Percentiles rank a stretch among this genome's conserved stretches.
These are phyloP conservation scores for Ophiocytium majus DNA, from an alignment of 352 stramenopile species.

Conservation along the genomic window DNA sequence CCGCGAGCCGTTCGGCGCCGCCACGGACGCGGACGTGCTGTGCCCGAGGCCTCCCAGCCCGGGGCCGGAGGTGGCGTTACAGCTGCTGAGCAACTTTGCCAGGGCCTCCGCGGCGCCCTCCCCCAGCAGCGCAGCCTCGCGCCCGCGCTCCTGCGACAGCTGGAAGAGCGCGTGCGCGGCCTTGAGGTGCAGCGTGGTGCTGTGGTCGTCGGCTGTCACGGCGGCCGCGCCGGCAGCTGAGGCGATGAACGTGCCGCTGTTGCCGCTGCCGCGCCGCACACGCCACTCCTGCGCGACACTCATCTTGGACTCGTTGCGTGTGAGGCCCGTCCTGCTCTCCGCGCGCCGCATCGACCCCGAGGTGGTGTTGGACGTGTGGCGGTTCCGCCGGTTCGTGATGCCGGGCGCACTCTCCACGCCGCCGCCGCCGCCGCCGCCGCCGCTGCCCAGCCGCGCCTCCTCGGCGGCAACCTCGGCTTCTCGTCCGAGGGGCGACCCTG, in stretches of 20 bases:
- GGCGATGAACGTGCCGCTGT: not conserved
- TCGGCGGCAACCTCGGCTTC: too few relatives aligned
- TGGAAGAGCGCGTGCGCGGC: not conserved
- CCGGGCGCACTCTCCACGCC: too few relatives aligned
- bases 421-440: too few relatives aligned
- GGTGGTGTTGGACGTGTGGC: not conserved
- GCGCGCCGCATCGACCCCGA: not conserved
- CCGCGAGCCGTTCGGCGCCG: too few relatives aligned
- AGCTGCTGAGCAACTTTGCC: not conserved
- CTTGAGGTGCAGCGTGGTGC: not conserved
- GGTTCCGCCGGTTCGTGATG: not conserved
- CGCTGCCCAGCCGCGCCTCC: not conserved
- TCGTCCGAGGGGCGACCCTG: too few relatives aligned
- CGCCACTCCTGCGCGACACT: not conserved
- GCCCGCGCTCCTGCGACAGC: not conserved
- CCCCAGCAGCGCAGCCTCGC: not conserved
- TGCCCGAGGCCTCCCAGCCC: too few relatives aligned
- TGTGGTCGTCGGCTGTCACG: not conserved
- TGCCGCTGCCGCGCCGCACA: not conserved
- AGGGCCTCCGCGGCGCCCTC: not conserved
- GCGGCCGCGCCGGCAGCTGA: not conserved
- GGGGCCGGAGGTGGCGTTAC: not conserved
- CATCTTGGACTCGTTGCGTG: not conserved
- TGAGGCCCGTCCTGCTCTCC: not conserved
- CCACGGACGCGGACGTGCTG: too few relatives aligned